Base-by-base conservation (phyloP, 495 filamentous ascomycete genomes). In the Tuber microsphaerosporum region DNA sequence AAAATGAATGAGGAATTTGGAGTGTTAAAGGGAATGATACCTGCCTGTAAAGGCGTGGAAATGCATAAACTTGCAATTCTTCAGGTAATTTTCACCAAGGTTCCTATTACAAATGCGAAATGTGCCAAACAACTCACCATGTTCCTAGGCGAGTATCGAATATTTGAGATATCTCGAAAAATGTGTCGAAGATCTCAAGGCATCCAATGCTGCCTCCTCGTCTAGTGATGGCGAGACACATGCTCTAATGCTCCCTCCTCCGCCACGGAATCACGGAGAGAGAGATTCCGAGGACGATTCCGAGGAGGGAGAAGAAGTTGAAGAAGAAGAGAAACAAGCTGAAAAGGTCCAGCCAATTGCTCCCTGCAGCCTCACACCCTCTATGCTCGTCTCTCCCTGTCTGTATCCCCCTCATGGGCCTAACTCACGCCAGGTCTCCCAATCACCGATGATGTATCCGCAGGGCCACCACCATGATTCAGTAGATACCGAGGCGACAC, bases 1-100 rank as follows among this genome's bases (percentile, higher is more conserved):
- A 99, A 98, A 86, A 99, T 99, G 95, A 99, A 99, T 80, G 95
- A 98, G 81, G 95, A 98, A 84, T 99, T 99, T 85, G 91, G 89
- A 1, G 91, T 95, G 22, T 85, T 99, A 75, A 98, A 97, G 85
- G 89, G 91, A 82, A 92, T 99, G 91, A 97, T 99, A 78, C 96
- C 96, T 1, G 96, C 95, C 1, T 98, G 95, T 81, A 85, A 85
- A 12, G 93, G 93, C 31, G 91, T 92, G 75, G 94, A 97, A 81
- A 99, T 99, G 95, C 95, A 99, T 84, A 99, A 99, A 86, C 87
- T 99, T 71, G 94, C 93, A 2, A 97, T 99, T 77, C 86, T 99
- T 70, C 93, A 97, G 90, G 95, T 79, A 72, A 46, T 73, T 61
- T 31, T 95, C 84, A 74, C 87, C 84, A 69, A 19, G 48, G 26